These are phyloP conservation scores for Parafenestella ontariensis DNA, from an alignment of 2,329 filamentous ascomycete species.

Conservation along the genomic window DNA sequence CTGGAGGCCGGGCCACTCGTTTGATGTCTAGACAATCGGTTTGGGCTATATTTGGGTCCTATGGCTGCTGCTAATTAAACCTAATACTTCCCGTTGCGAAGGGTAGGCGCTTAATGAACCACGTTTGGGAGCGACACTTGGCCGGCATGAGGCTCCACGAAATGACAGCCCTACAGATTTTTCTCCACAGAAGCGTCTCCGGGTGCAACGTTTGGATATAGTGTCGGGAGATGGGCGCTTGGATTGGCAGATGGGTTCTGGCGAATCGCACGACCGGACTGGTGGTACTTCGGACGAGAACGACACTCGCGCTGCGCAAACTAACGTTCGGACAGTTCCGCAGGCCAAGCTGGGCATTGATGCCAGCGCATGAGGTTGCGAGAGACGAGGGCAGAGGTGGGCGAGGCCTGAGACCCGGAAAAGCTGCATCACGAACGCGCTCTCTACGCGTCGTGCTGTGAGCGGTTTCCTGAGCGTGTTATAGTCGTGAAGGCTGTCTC, in stretches of 20 bases:
- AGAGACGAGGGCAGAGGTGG: slow-evolving; percentile 31
- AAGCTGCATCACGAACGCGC: slow-evolving; percentile 35
- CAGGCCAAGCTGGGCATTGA: slow-evolving; percentile 4
- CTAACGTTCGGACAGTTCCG: slow-evolving; percentile 31
- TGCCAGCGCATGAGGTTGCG: slow-evolving; percentile 13
- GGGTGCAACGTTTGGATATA: slow-evolving; percentile 33
- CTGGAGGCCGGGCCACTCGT: slow-evolving; percentile 14
- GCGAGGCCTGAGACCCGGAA: slow-evolving; percentile 41
- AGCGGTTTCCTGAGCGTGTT: slow-evolving; percentile 43
- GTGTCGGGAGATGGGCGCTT: slow-evolving; percentile 35
- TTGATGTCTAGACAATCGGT: slow-evolving; percentile 7
- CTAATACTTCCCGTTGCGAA: slow-evolving; percentile 32
- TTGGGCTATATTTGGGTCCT: slow-evolving; percentile 44
- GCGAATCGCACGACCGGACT: slow-evolving; percentile 29
- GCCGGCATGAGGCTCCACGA: slow-evolving; percentile 40
- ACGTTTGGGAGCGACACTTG: slow-evolving; percentile 32
- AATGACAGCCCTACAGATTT: slow-evolving; percentile 19
- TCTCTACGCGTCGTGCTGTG: slow-evolving; percentile 35
- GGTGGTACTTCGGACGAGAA: slow-evolving; percentile 15
- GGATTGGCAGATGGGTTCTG: slow-evolving; percentile 24
- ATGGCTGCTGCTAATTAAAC: slow-evolving; percentile 18
- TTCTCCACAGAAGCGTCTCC: slow-evolving; percentile 34
- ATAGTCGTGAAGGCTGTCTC: slow-evolving; percentile 44
- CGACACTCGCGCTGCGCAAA: slow-evolving; percentile 27
- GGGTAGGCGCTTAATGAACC: slow-evolving; percentile 39